Conservation (phyloP, 331 rosid species). For the Telfairia occidentalis region DNA sequence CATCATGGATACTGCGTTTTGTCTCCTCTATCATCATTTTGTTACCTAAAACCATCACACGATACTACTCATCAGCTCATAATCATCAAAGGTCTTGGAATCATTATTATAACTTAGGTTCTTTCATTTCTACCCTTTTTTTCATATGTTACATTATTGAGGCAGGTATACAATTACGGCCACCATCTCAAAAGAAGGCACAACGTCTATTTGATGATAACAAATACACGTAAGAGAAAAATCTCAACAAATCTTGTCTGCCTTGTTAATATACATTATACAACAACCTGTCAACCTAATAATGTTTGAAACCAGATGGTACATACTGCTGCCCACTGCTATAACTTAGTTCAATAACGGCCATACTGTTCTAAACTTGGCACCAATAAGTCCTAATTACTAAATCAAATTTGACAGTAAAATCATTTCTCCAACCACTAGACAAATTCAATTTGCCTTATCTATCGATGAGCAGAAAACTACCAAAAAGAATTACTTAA, state of each 20-base stretch:
- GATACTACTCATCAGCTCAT: not conserved
- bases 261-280: not conserved
- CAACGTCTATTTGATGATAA: not conserved
- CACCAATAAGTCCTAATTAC: not conserved
- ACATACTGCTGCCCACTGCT: not conserved
- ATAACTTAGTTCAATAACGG: not conserved
- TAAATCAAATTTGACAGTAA: not conserved
- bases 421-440: not conserved
- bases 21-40: constrained; percentile 98
- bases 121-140: not conserved
- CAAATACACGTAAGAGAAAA: not conserved
- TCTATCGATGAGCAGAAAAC: not conserved
- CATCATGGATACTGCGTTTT: constrained; percentile 90
- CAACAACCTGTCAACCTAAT: not conserved
- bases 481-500: not conserved
- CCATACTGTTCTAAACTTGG: not conserved
- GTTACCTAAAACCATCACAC: constrained; percentile 49
- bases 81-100: not conserved
- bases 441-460: not conserved
- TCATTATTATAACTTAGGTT: not conserved
- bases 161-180: not conserved
- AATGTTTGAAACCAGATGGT: not conserved
- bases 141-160: not conserved
- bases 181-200: not conserved
- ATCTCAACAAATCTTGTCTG: not conserved